phyloP scores from a whole-genome alignment of 495 filamentous ascomycete genomes.

The Alectoria sarmentosa region DNA sequence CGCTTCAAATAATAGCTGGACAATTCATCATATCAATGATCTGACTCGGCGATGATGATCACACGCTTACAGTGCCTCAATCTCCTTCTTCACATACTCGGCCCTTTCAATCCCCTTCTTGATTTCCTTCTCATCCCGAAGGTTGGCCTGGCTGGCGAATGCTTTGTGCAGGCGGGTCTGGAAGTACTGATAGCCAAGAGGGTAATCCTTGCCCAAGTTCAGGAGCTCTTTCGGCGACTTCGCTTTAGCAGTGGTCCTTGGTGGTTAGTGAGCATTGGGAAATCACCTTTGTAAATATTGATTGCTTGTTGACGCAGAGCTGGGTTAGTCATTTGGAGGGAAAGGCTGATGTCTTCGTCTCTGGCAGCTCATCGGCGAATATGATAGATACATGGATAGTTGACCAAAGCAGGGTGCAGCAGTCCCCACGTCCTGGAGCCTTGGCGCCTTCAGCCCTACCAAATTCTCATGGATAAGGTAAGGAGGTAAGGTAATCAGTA shows the following conservation, averaged over 20 bases:
- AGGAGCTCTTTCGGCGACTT: constrained; percentile 57
- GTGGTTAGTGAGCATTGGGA: neutral
- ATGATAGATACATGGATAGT: too few species aligned
- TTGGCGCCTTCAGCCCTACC: neutral
- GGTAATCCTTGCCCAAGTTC: constrained; percentile 78
- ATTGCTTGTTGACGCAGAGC: constrained; percentile 75
- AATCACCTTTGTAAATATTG: constrained; percentile 78
- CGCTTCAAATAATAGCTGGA: constrained; percentile 87
- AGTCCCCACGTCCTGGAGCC: neutral
- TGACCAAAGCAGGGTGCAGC: too few species aligned
- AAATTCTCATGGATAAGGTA: neutral
- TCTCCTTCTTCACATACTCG: constrained; percentile 91
- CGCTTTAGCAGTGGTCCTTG: constrained; percentile 15
- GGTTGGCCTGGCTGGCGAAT: constrained; percentile 63
- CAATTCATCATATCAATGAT: constrained; percentile 21
- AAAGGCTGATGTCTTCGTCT: neutral
- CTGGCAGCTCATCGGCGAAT: neutral
- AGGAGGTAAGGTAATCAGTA: too few species aligned
- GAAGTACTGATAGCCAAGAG: constrained; percentile 81
- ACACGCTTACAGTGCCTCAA: constrained; percentile 77
- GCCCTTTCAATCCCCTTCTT: constrained; percentile 65
- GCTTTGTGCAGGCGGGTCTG: constrained; percentile 72
- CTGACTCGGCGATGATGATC: constrained; percentile 18
- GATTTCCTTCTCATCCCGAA: constrained; percentile 70
- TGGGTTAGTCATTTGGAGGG: constrained; percentile 39